A percentile compares a stretch with the other conserved stretches of the same genome.
Conservation (phyloP, 2,329 filamentous ascomycete species). For the Cercospora zeae-maydis region DNA sequence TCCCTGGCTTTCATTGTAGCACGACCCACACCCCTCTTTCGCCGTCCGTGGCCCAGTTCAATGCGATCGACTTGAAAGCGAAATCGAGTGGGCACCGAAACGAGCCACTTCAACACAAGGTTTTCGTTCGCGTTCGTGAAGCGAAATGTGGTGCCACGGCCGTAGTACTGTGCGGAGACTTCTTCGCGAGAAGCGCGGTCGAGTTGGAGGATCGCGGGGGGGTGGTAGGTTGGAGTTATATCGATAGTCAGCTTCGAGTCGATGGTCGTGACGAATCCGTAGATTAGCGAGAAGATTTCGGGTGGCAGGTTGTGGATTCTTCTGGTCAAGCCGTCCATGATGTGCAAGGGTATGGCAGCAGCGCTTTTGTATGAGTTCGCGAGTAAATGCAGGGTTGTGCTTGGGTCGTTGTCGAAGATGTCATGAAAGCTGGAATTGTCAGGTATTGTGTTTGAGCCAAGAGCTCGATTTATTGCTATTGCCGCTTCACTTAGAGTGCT, state of each 20-base stretch:
- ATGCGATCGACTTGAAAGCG: background rate
- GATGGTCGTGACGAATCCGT: background rate
- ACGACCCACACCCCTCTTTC: no score
- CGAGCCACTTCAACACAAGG: background rate
- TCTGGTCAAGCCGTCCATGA: background rate
- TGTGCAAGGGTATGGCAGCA: background rate
- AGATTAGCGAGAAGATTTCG: background rate
- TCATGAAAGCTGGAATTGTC: background rate
- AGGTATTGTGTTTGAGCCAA: background rate
- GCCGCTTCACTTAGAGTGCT: no score
- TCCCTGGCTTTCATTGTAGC: no score
- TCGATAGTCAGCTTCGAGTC: background rate
- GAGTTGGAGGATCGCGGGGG: background rate
- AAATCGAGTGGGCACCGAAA: background rate
- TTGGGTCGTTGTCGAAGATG: background rate
- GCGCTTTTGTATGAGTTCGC: background rate
- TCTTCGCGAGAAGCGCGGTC: background rate
- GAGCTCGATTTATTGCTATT: no score
- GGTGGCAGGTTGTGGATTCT: background rate
- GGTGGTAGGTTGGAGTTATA: background rate
- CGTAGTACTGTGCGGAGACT: background rate
- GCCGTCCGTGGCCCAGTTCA: background rate
- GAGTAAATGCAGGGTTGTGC: background rate
- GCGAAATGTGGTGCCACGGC: background rate
- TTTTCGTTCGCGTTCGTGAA: background rate